A percentile compares a stretch with the other conserved stretches of the same genome.
These are phyloP conservation scores for Penicillium sp. DNA, from an alignment of 2,329 filamentous ascomycete species.

Conservation along the genomic window DNA sequence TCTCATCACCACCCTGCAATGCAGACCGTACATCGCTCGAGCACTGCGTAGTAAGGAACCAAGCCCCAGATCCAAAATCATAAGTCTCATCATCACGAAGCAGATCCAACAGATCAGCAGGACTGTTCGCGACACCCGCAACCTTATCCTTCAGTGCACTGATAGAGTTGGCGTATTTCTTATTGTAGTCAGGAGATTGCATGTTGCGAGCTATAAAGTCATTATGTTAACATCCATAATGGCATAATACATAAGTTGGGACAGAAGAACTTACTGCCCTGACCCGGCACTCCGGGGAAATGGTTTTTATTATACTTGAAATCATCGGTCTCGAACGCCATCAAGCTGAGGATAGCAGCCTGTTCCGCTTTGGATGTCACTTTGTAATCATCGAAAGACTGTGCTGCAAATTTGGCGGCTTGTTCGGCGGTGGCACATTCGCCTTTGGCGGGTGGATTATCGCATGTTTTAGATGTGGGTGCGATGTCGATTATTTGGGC, in stretches of 20 bases:
- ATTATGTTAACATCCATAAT: neutral
- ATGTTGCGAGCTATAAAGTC: conserved; percentile 57
- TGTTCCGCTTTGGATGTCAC: conserved; percentile 60
- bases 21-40: conserved; percentile 41
- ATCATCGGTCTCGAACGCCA: conserved; percentile 69
- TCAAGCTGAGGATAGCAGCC: conserved; percentile 69
- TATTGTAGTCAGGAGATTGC: conserved; percentile 59
- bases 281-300: conserved; percentile 58
- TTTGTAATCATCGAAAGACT: conserved; percentile 59
- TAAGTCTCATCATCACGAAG: conserved; percentile 51
- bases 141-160: conserved; percentile 43
- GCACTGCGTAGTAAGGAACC: conserved; percentile 63
- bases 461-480: conserved; percentile 59
- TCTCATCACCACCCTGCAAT: conserved; percentile 49
- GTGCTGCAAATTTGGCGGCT: conserved; percentile 59
- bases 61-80: conserved; percentile 61
- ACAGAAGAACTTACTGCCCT: conserved; percentile 55
- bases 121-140: conserved; percentile 36
- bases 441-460: conserved; percentile 42
- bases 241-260: too few relatives aligned
- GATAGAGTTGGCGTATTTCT: conserved; percentile 54
- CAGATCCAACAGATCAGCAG: conserved; percentile 50
- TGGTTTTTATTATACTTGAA: conserved; percentile 73
- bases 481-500: conserved; percentile 49
- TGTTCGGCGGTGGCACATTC: conserved; percentile 68